Evolutionary conservation across 1,284 basidiomycete species (phyloP).

Genomic region (Cutaneotrichosporon mucoides): DNA sequence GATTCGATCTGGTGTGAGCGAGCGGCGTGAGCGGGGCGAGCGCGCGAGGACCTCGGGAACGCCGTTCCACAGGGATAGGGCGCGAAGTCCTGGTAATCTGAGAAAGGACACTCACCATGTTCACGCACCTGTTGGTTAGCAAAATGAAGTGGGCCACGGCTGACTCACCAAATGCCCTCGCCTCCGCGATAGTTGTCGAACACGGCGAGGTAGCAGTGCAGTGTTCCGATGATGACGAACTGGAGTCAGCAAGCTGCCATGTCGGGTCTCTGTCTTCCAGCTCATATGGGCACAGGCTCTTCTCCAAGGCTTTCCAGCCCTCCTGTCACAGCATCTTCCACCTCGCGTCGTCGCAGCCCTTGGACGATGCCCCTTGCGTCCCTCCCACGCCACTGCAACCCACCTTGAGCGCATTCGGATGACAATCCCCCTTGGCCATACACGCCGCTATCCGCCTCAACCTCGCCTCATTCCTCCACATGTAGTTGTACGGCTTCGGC

Average conservation of each 20-base stretch:
- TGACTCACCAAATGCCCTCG: constrained; percentile 14
- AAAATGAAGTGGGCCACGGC: neutral
- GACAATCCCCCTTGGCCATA: constrained; percentile 10
- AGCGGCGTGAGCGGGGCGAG: neutral
- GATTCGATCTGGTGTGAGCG: constrained; percentile 2
- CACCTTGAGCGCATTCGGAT: constrained; percentile 15
- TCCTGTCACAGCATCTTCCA: neutral
- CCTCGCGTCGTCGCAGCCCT: neutral
- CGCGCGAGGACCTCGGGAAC: too few relatives aligned
- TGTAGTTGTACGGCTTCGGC: constrained; percentile 8
- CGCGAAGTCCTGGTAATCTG: too few relatives aligned
- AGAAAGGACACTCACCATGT: constrained; percentile 1
- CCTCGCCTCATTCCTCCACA: constrained; percentile 18
- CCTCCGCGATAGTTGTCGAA: constrained; percentile 16
- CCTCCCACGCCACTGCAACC: neutral
- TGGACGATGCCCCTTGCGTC: too few relatives aligned
- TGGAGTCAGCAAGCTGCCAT: neutral
- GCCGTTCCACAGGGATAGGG: too few relatives aligned
- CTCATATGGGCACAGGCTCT: too few relatives aligned
- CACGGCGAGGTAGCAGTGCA: constrained; percentile 14
- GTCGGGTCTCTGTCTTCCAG: too few relatives aligned
- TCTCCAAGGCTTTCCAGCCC: neutral
- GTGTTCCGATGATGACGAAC: constrained; percentile 8
- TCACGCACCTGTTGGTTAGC: constrained; percentile 6
- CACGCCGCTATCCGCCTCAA: constrained; percentile 14